Base-by-base conservation (phyloP, 805 yeast genomes). In the Wickerhamomyces bovis region DNA sequence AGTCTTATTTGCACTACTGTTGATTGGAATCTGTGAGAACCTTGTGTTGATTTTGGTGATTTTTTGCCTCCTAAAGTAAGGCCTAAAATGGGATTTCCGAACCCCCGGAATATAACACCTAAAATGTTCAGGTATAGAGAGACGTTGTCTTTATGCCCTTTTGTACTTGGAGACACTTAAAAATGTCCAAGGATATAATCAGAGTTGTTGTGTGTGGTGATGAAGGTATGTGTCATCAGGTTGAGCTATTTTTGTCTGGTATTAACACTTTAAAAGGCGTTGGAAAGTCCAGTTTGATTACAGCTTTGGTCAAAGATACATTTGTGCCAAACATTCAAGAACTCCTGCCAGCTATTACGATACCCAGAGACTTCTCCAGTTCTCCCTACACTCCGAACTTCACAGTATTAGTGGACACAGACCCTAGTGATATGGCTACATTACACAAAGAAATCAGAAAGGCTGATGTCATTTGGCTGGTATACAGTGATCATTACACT, bases 131-230 rank as follows among this genome's bases (percentile, higher is more conserved):
- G n/a, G n/a, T n/a, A n/a, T n/a, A n/a, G n/a, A n/a, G n/a, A n/a
- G n/a, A n/a, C n/a, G n/a, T n/a, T n/a, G n/a, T n/a, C n/a, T n/a
- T n/a, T n/a, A 22, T 15, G 13, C 31, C 12, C 31, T 28, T 28
- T 28, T 13, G n/a, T 28, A 3, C 28, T 28, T 25, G 13, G 4
- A 28, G n/a, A 7, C 31, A 5, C 4, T 4, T 12, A 19, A 38
- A 19, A 18, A 69, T 68, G 73, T 54, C 68, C 10, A 63, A 64
- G 62, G 81, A 78, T 45, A 74, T 78, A 1, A 80, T 92, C 26
- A 68, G 96, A 47, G 83, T 94, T 1, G 96, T 89, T 0, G 83
- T 94, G 0, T 89, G 97, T 64, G 99, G 99, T 11, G 99, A 94
- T 66, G 95, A 87, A 50, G 85, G 88, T 21, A 67, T 51, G 47